Conservation (phyloP, 495 filamentous ascomycete species). For the Talaromyces wortmannii region DNA sequence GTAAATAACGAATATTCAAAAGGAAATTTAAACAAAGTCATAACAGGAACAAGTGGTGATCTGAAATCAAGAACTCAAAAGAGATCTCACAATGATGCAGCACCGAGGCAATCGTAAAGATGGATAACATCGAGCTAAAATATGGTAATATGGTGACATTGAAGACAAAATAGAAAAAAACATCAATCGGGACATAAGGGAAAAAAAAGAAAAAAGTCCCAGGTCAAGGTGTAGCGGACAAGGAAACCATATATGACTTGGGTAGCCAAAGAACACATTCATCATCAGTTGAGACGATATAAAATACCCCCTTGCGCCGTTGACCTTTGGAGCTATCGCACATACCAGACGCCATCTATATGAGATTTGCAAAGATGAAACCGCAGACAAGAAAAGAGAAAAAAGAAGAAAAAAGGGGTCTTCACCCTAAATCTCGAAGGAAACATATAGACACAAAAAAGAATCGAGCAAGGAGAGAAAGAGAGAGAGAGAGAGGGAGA, state of each 20-base stretch:
- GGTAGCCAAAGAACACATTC: not conserved
- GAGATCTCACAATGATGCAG: not conserved
- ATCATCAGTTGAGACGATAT: not conserved
- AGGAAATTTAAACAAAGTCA: too few species aligned
- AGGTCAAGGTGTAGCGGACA: not conserved
- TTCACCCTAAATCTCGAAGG: not conserved
- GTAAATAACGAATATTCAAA: too few species aligned
- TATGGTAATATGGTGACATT: not conserved
- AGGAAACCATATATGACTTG: not conserved
- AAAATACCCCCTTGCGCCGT: slow-evolving; percentile 9
- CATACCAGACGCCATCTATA: slow-evolving; percentile 44
- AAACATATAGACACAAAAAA: not conserved
- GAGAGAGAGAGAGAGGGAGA: slow-evolving; percentile 9
- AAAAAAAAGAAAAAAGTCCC: not conserved
- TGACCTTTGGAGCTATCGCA: slow-evolving; percentile 14
- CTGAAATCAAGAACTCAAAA: not conserved
- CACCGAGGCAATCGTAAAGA: not conserved
- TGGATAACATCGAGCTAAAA: not conserved
- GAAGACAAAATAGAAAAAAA: not conserved
- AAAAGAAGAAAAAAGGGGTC: not conserved
- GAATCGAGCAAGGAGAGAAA: not conserved
- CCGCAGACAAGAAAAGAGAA: not conserved
- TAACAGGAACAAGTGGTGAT: too few species aligned
- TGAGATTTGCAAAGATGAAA: slow-evolving; percentile 29
- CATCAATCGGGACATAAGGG: not conserved